Evolutionary conservation across 164 flowering plant species (phyloP).

Genomic region (Piper betle): DNA sequence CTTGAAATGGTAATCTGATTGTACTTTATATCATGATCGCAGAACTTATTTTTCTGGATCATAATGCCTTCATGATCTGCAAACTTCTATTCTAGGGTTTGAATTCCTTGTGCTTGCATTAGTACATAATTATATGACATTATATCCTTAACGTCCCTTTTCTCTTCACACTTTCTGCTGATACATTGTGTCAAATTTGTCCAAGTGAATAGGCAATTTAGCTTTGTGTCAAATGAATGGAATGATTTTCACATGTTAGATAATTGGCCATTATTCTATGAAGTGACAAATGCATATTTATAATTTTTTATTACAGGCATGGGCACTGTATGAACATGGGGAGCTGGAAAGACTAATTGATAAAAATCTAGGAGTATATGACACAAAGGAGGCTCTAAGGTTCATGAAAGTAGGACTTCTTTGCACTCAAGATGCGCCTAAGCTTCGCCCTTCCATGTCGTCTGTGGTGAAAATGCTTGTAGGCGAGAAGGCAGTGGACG

Average conservation of each 20-base stretch:
- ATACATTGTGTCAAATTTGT: background rate
- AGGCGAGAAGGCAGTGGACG: conserved; percentile 26
- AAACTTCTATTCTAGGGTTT: background rate
- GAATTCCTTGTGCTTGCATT: background rate
- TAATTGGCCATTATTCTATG: no score
- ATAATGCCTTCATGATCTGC: background rate
- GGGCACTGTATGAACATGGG: conserved; percentile 51
- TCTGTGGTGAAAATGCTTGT: conserved; percentile 64
- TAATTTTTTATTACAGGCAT: conserved; percentile 41
- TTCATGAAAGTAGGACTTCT: conserved; percentile 69
- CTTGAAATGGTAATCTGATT: conserved; percentile 65
- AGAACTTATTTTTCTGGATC: background rate
- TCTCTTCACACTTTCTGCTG: background rate
- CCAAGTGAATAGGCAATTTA: background rate
- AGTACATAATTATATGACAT: no score
- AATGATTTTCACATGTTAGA: no score
- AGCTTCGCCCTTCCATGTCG: conserved; percentile 85
- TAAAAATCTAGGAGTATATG: conserved; percentile 46
- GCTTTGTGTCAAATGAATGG: no score
- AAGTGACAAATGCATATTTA: no score
- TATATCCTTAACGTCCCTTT: background rate
- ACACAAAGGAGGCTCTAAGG: conserved; percentile 65
- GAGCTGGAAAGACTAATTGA: conserved; percentile 60
- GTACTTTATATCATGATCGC: background rate
- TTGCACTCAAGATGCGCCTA: conserved; percentile 84